Percentiles rank a stretch among this genome's conserved stretches.
These are phyloP conservation scores for Stylosanthes scabra DNA, from an alignment of 331 rosid genomes.

Conservation along the genomic window DNA sequence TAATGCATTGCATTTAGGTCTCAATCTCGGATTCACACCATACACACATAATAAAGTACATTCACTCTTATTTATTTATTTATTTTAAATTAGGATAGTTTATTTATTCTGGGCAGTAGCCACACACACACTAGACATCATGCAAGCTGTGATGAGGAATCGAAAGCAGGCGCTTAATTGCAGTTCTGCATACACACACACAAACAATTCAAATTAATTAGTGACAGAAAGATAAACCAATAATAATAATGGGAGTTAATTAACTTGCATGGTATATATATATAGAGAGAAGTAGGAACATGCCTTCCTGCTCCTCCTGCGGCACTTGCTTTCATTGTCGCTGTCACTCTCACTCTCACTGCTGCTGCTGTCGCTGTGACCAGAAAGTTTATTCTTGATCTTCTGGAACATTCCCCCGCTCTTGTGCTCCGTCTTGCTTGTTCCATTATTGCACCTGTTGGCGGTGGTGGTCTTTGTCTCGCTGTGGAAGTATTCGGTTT, in stretches of 20 bases:
- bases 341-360: slow-evolving; percentile 35
- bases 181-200: slow-evolving; percentile 25
- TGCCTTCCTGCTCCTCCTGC: slow-evolving; percentile 35
- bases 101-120: slow-evolving; percentile 2
- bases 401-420: slow-evolving; percentile 15
- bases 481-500: not conserved
- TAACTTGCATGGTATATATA: too few species aligned
- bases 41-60: slow-evolving; percentile 17
- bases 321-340: slow-evolving; percentile 12
- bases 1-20: slow-evolving; percentile 23
- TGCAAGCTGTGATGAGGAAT: too few species aligned
- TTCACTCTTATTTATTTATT: not conserved
- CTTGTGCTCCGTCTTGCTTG: slow-evolving; percentile 18
- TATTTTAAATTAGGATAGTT: not conserved
- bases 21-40: slow-evolving; percentile 24
- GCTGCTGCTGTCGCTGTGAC: slow-evolving; percentile 35
- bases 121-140: not conserved
- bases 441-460: not conserved
- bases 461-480: not conserved
- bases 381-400: slow-evolving; percentile 38
- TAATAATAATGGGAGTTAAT: not conserved
- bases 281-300: too few species aligned
- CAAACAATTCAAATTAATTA: not conserved
- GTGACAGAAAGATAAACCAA: too few species aligned
- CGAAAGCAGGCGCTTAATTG: not conserved